These are phyloP conservation scores for Ulvella scutata DNA, from an alignment of 139 green algal species.

Conservation along the genomic window DNA sequence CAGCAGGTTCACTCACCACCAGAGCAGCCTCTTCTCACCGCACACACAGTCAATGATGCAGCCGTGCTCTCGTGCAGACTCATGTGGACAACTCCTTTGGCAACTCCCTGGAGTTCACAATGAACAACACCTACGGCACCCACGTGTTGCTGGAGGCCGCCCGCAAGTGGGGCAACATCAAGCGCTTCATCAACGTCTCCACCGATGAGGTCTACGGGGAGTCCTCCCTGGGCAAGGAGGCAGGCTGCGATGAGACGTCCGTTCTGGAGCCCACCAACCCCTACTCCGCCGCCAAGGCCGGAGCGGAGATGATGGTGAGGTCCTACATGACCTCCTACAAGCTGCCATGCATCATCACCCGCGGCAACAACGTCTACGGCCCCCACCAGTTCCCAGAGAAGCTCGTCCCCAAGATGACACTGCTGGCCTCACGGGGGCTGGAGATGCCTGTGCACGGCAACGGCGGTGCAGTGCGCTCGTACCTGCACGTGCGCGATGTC, in stretches of 20 bases:
- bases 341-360: conserved; percentile 86
- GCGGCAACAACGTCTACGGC: conserved; percentile 98
- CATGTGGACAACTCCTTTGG: conserved; percentile 98
- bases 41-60: too few relatives aligned
- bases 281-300: conserved; percentile 95
- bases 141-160: conserved; percentile 87
- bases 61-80: conserved; percentile 72
- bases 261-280: conserved; percentile 92
- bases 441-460: conserved; percentile 47
- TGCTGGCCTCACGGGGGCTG: conserved; percentile 45
- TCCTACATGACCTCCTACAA: conserved; percentile 73
- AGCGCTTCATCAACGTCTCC: conserved; percentile 86
- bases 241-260: conserved; percentile 55
- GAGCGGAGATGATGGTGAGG: conserved; percentile 92
- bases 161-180: conserved; percentile 59
- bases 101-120: conserved; percentile 83
- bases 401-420: conserved; percentile 72
- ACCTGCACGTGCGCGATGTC: conserved; percentile 90
- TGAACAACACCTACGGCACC: conserved; percentile 97
- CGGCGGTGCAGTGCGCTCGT: conserved; percentile 33
- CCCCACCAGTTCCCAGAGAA: conserved; percentile 91
- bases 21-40: too few relatives aligned
- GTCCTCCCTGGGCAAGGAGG: conserved; percentile 42
- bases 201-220: conserved; percentile 81
- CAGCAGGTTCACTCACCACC: too few relatives aligned